These are phyloP conservation scores for Trichosporon faecale DNA, from an alignment of 1,284 basidiomycete genomes.

Conservation along the genomic window DNA sequence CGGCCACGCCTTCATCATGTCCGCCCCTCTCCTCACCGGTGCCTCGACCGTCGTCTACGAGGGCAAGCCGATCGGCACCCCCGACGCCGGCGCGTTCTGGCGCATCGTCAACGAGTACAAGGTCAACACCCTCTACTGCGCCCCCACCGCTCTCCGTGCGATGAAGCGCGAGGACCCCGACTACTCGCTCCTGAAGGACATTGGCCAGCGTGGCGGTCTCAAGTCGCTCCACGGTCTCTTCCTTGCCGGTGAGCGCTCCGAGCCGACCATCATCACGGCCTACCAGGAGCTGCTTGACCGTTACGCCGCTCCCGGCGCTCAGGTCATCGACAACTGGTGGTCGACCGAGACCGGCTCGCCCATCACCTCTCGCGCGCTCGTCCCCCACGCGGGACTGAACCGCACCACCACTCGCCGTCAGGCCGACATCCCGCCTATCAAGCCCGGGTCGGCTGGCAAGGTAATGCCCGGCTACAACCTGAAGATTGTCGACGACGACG, in stretches of 20 bases:
- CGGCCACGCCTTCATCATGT: slow-evolving; percentile 91
- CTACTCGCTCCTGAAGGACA: slow-evolving; percentile 15
- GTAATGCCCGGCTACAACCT: slow-evolving; percentile 27
- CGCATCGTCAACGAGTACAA: slow-evolving; percentile 83
- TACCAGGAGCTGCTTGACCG: slow-evolving; percentile 28
- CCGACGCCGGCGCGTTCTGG: slow-evolving; percentile 91
- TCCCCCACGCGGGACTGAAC: slow-evolving; percentile 61
- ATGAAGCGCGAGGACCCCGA: slow-evolving; percentile 30
- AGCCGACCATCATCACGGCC: slow-evolving; percentile 24
- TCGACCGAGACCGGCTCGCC: slow-evolving; percentile 91
- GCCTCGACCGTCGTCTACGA: slow-evolving; percentile 89
- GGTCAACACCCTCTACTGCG: slow-evolving; percentile 85
- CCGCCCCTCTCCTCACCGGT: slow-evolving; percentile 76
- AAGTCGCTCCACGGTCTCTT: slow-evolving; percentile 23
- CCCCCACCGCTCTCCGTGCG: slow-evolving; percentile 60
- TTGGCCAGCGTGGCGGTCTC: slow-evolving; percentile 21
- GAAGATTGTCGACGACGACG: slow-evolving; percentile 28
- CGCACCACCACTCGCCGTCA: slow-evolving; percentile 23
- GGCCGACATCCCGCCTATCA: slow-evolving; percentile 20
- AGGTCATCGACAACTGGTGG: slow-evolving; percentile 89
- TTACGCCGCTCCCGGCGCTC: slow-evolving; percentile 21
- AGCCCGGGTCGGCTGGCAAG: slow-evolving; percentile 27
- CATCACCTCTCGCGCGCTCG: slow-evolving; percentile 54
- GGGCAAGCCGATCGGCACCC: slow-evolving; percentile 83
- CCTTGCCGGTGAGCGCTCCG: slow-evolving; percentile 28